Evolutionary conservation across 495 filamentous ascomycete genomes (phyloP), one percentile per base, ranked within the genome.

Genomic region (Xylaria acuta): DNA sequence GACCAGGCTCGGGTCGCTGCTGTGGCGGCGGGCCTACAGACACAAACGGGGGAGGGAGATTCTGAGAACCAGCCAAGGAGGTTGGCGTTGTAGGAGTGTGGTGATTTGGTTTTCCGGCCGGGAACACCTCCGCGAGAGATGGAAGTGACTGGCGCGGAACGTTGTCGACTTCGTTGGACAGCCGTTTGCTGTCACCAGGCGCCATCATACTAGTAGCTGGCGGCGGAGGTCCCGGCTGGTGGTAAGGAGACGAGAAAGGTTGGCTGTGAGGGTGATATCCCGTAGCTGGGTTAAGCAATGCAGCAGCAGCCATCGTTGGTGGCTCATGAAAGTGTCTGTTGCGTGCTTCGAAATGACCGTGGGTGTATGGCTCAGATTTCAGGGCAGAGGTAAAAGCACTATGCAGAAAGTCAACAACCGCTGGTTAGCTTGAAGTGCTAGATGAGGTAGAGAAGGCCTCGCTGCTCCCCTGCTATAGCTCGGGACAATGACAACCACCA

Each of bases 81-180:
- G 77, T 78, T 47, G 79, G 80, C 34, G 80, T 76, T 14, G 78
- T 77, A 32, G 80, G 79, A 16, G 82, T 75, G 54, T 81, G 84
- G 20, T 78, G 74, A 47, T 68, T 75, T 5, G 78, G 75, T 63
- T 84, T 85, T 4, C 78, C 75, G 40, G 76, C 79, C 1, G 82
- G 79, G 47, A 86, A 82, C 7, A 86, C 84, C 63, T 86, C 85
- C n/a, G 80, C 82, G 67, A 86, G 79, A 34, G 85, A 85, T 2
- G 85, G 85, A 58, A 86, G 75, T 9, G 85, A 86, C 72, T 86
- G 84, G 25, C 85, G 78, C 56, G 85, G 80, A 43, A 76, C 53
- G 4, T 72, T 69, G 16, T 86, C 83, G 45, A 77, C 69, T 62
- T 83, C 84, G 59, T 82, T 82, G 16, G 83, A 80, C 14, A 80